Base-by-base conservation (phyloP, 768 basidiomycete genomes). In the Panaeolus cyanescens region DNA sequence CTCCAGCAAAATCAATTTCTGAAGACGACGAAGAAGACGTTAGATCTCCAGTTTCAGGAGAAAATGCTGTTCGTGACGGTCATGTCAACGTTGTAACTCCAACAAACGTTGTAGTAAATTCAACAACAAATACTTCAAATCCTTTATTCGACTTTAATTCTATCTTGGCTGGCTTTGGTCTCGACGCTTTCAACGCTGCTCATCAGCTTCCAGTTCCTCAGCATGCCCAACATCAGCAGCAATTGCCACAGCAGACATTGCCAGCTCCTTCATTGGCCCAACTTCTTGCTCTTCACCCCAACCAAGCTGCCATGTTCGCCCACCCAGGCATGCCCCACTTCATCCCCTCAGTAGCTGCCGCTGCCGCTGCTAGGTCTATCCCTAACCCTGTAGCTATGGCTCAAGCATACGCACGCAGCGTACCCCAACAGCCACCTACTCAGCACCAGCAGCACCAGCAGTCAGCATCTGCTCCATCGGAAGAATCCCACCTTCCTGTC, bases 51-150 rank as follows among this genome's bases (percentile, higher is more conserved):
- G 66, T 68, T 17, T 66, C 74, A 32, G 70, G 72, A 32, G 77
- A 79, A 64, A 76, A 80, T 15, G 81, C 83, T 4, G 75, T 77
- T 39, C 80, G 82, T 54, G 84, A 84, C 59, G 80, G 80, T 56
- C 87, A 89, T 66, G 79, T 84, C 55, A 89, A 88, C 62, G 80
- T 86, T 59, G 83, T 85, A 37, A 81, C 77, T 32, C 84, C 75
- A 31, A 82, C 76, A 54, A 80, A 80, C 66, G 66, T 79, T 58
- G 69, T 74, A 54, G 65, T 71, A 59, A 69, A 74, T 64, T 56
- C 68, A 22, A 55, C 31, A 59, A 65, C 55, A 42, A 53, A 58
- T 61, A 40, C 58, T 50, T 79, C 80, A 56, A 58, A 79, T 74
- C 59, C 78, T 76, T 25, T 70, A 8, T 77, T 83, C 61, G 82